Evolutionary conservation across 202 grass and related monocot species (phyloP).

Genomic region (Setaria viridis): DNA sequence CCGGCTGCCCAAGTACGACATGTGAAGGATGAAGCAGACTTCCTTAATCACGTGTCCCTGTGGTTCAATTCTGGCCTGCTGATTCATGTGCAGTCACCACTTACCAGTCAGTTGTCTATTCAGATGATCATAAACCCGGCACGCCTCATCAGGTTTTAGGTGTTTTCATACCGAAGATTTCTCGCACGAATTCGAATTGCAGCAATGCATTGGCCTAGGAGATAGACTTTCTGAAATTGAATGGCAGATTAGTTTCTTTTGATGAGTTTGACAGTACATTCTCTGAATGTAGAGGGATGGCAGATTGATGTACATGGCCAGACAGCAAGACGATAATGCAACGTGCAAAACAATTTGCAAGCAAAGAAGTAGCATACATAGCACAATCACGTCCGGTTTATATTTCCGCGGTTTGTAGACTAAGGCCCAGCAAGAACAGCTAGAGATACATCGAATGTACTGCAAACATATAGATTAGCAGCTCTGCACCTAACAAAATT

Average conservation of each 20-base stretch:
- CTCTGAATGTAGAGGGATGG: not conserved
- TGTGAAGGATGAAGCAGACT: not conserved
- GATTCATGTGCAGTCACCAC: not conserved
- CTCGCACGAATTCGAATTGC: not conserved
- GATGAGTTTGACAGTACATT: not conserved
- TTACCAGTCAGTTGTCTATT: too few relatives aligned
- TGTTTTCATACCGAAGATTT: not conserved
- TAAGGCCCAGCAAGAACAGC: not conserved
- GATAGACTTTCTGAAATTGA: not conserved
- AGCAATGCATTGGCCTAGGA: not conserved
- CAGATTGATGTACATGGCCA: not conserved
- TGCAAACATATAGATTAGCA: conserved; percentile 23
- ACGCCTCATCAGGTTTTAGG: too few relatives aligned
- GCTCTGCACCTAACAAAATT: not conserved
- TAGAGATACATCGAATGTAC: conserved; percentile 11
- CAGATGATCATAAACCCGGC: not conserved
- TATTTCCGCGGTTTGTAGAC: not conserved
- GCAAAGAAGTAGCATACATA: not conserved
- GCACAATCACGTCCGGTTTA: not conserved
- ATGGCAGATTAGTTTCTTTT: not conserved
- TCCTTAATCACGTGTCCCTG: not conserved
- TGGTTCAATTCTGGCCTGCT: not conserved
- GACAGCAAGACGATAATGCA: not conserved
- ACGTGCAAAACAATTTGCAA: not conserved
- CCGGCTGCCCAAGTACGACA: not conserved